Conservation (phyloP, 805 yeast species). For the Saturnispora ahearnii region DNA sequence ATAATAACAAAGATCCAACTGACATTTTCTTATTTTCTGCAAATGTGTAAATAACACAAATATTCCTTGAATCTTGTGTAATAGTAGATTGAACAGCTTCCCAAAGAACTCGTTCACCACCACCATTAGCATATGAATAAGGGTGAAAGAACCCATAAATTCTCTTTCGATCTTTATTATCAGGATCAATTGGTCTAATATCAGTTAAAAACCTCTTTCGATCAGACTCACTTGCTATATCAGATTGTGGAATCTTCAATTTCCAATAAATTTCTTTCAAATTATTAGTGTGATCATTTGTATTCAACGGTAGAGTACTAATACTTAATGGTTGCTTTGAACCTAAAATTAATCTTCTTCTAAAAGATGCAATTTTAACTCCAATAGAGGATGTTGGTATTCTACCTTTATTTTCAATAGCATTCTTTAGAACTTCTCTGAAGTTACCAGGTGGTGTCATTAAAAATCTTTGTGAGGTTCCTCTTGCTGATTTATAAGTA, state of each 20-base stretch:
- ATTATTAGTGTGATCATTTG: constrained; percentile 9
- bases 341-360: constrained; percentile 28
- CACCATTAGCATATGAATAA: constrained; percentile 92
- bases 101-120: constrained; percentile 97
- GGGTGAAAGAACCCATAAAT: constrained; percentile 92
- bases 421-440: constrained; percentile 18
- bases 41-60: constrained; percentile 55
- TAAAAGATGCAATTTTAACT: constrained; percentile 18
- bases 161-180: constrained; percentile 31
- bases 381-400: constrained; percentile 20
- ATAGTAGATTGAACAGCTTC: constrained; percentile 76
- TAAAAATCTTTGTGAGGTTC: constrained; percentile 19
- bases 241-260: constrained; percentile 23
- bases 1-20: constrained; percentile 18
- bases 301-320: constrained; percentile 28
- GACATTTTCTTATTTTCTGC: constrained; percentile 20
- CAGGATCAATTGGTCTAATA: constrained; percentile 21
- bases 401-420: constrained; percentile 16
- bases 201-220: constrained; percentile 15
- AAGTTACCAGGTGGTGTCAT: constrained; percentile 24
- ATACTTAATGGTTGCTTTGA: constrained; percentile 25
- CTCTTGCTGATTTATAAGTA: not conserved
- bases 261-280: constrained; percentile 12
- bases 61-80: constrained; percentile 34
- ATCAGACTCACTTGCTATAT: constrained; percentile 14